Conservation (phyloP, 164 flowering plant genomes). For the Magnolia officinalis region DNA sequence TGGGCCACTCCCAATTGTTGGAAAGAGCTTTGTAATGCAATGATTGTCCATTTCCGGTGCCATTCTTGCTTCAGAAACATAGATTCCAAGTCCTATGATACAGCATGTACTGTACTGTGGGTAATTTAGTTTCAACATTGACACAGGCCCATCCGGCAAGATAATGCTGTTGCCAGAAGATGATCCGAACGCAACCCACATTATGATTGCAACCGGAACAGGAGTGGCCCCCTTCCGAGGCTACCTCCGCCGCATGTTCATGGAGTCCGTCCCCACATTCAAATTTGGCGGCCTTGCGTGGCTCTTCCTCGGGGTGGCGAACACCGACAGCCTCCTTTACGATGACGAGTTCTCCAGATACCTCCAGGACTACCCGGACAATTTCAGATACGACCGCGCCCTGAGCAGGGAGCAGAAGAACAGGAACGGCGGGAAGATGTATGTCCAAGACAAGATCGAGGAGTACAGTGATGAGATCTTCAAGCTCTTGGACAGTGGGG, state of each 20-base stretch:
- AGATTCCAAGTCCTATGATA: background rate
- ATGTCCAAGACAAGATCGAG: slow-evolving; percentile 96
- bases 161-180: slow-evolving; percentile 90
- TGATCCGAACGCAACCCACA: slow-evolving; percentile 88
- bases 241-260: slow-evolving; percentile 97
- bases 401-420: slow-evolving; percentile 92
- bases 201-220: slow-evolving; percentile 97
- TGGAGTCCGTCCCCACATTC: slow-evolving; percentile 77
- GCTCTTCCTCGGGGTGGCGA: slow-evolving; percentile 98
- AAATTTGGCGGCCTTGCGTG: slow-evolving; percentile 92
- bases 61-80: background rate
- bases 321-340: slow-evolving; percentile 88
- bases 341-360: slow-evolving; percentile 82
- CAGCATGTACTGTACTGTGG: background rate
- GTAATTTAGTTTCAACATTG: background rate
- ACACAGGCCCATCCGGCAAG: slow-evolving; percentile 92
- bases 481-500: slow-evolving; percentile 80
- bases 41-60: too few relatives aligned
- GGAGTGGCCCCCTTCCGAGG: slow-evolving; percentile 96
- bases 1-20: too few relatives aligned
- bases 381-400: slow-evolving; percentile 75
- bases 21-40: too few relatives aligned
- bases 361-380: slow-evolving; percentile 69
- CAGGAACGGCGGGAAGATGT: slow-evolving; percentile 94
- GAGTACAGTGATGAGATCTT: slow-evolving; percentile 94